These are phyloP conservation scores for Collybiopsis luxurians DNA, from an alignment of 768 basidiomycete genomes.

Conservation along the genomic window DNA sequence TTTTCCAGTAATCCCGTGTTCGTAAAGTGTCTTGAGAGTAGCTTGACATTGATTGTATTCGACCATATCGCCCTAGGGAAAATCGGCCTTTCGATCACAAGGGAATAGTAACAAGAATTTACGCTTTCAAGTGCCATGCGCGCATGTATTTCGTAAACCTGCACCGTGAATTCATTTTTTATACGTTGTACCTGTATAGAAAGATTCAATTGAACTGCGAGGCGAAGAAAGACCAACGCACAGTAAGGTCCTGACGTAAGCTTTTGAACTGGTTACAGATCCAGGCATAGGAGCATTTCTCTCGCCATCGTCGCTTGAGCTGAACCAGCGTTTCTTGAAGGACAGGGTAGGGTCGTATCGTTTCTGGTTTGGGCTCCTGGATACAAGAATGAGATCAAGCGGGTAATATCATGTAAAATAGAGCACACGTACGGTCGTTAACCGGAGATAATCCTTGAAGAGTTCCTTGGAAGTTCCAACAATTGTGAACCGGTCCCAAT, in stretches of 20 bases:
- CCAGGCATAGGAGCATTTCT: slow-evolving; percentile 76
- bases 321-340: slow-evolving; percentile 83
- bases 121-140: slow-evolving; percentile 94
- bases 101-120: slow-evolving; percentile 12
- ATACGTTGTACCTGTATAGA: slow-evolving; percentile 89
- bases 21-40: slow-evolving; percentile 85
- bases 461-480: slow-evolving; percentile 86
- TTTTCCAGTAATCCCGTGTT: slow-evolving; percentile 88
- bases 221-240: slow-evolving; percentile 40
- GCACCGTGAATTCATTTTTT: slow-evolving; percentile 96
- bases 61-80: slow-evolving; percentile 84
- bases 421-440: slow-evolving; percentile 70
- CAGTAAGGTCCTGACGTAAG: slow-evolving; percentile 94
- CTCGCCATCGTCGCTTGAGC: slow-evolving; percentile 86
- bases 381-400: slow-evolving; percentile 5
- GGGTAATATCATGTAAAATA: neutral
- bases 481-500: slow-evolving; percentile 96
- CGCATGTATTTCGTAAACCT: slow-evolving; percentile 98
- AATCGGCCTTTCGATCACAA: slow-evolving; percentile 11
- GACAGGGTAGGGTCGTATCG: slow-evolving; percentile 85
- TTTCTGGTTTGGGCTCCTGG: slow-evolving; percentile 94
- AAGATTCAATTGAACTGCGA: slow-evolving; percentile 11
- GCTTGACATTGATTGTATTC: slow-evolving; percentile 99
- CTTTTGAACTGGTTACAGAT: slow-evolving; percentile 99
- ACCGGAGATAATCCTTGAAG: slow-evolving; percentile 94